A percentile compares a stretch with the other conserved stretches of the same genome.
Evolutionary conservation across 2,329 filamentous ascomycete species (phyloP).

Genomic region (Magnaporthiopsis rhizophila): DNA sequence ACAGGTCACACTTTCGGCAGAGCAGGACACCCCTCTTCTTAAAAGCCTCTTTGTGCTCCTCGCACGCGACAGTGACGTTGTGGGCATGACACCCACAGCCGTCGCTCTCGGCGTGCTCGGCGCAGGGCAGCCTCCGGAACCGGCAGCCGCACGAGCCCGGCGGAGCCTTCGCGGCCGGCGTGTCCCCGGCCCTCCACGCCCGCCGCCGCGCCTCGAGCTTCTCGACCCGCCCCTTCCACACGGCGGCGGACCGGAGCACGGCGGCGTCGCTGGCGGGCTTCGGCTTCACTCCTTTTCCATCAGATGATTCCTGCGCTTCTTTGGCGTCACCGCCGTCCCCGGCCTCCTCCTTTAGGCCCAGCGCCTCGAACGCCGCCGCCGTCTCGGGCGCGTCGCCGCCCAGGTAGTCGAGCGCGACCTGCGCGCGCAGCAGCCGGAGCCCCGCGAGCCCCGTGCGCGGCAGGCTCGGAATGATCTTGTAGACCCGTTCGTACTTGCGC

Average conservation of each 20-base stretch:
- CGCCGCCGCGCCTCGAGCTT: background rate
- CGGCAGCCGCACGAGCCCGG: background rate
- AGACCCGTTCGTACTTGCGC: background rate
- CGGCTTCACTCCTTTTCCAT: background rate
- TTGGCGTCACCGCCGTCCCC: no score
- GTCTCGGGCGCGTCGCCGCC: background rate
- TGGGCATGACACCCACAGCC: background rate
- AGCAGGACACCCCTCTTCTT: background rate
- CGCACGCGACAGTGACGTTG: background rate
- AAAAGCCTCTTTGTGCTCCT: background rate
- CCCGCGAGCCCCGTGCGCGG: conserved; percentile 4
- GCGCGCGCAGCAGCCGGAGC: conserved; percentile 13
- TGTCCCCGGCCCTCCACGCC: background rate
- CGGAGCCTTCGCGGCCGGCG: background rate
- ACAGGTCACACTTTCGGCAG: no score
- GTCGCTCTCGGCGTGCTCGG: background rate
- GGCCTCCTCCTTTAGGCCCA: background rate
- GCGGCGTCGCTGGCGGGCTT: background rate
- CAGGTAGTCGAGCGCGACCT: background rate
- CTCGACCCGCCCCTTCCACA: background rate
- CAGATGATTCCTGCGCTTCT: background rate
- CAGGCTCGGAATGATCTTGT: background rate
- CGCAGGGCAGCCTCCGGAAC: background rate
- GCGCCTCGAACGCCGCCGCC: background rate
- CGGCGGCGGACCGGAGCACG: background rate